Conservation (phyloP, 768 basidiomycete species). For the Macrolepiota albuminosa region DNA sequence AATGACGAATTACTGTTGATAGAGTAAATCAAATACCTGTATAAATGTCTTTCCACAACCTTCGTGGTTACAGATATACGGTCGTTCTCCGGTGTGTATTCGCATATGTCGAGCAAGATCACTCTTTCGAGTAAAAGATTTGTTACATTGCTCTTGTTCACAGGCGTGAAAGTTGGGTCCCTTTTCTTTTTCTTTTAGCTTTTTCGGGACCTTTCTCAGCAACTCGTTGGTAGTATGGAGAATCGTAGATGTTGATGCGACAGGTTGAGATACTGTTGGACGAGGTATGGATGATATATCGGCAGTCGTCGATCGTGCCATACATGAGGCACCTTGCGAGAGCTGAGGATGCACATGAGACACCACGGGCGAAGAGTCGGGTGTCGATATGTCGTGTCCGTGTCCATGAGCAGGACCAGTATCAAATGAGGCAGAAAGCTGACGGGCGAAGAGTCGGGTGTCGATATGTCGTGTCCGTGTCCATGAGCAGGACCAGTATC, state of each 20-base stretch:
- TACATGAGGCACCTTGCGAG: constrained; percentile 21
- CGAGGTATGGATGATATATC: constrained; percentile 34
- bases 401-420: constrained; percentile 42
- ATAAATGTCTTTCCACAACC: constrained; percentile 91
- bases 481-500: constrained; percentile 48
- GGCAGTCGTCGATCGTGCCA: constrained; percentile 19
- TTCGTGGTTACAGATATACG: constrained; percentile 66
- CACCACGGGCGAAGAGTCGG: constrained; percentile 45
- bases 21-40: constrained; percentile 48
- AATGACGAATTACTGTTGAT: constrained; percentile 3
- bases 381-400: constrained; percentile 35
- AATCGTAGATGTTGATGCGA: constrained; percentile 50
- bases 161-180: constrained; percentile 55
- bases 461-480: constrained; percentile 34
- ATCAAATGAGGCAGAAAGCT: too few relatives aligned
- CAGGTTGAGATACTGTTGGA: constrained; percentile 29
- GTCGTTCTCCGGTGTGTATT: constrained; percentile 88
- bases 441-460: constrained; percentile 46
- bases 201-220: constrained; percentile 30
- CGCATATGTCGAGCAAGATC: constrained; percentile 83
- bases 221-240: constrained; percentile 20
- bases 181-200: constrained; percentile 40
- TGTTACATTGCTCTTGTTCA: constrained; percentile 68
- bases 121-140: constrained; percentile 78
- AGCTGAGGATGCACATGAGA: constrained; percentile 32